Evolutionary conservation across 2,329 filamentous ascomycete genomes (phyloP).

Genomic region (Aureobasidium sp.): DNA sequence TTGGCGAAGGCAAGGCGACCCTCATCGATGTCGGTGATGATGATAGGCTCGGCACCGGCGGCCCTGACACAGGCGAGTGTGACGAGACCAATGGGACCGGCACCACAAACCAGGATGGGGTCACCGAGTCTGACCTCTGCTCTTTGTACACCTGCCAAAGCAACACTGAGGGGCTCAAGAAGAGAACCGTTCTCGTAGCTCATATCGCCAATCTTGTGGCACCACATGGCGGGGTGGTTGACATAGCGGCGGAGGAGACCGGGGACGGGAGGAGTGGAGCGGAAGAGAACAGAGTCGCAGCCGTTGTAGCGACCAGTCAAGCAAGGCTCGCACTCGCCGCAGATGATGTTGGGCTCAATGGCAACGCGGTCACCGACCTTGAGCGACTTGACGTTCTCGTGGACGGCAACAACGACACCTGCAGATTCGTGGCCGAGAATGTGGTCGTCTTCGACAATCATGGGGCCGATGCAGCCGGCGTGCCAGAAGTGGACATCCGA

Average conservation of each 20-base stretch:
- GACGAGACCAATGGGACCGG: constrained; percentile 88
- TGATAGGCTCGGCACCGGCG: constrained; percentile 81
- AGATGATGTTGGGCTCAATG: constrained; percentile 90
- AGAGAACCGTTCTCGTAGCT: constrained; percentile 85
- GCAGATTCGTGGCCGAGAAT: constrained; percentile 93
- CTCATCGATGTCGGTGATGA: constrained; percentile 92
- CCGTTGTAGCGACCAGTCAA: constrained; percentile 92
- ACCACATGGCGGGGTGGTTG: constrained; percentile 91
- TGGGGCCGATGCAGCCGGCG: constrained; percentile 87
- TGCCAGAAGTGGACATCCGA: constrained; percentile 98
- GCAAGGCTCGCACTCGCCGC: constrained; percentile 83
- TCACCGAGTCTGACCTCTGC: constrained; percentile 77
- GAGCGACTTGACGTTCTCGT: constrained; percentile 70
- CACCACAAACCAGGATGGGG: constrained; percentile 81
- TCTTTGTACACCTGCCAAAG: constrained; percentile 79
- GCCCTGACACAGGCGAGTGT: constrained; percentile 77
- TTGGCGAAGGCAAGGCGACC: constrained; percentile 78
- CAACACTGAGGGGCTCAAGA: constrained; percentile 84
- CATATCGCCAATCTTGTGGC: constrained; percentile 92
- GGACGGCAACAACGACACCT: constrained; percentile 71
- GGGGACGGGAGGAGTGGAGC: constrained; percentile 82
- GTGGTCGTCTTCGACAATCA: constrained; percentile 84
- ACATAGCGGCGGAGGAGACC: constrained; percentile 87
- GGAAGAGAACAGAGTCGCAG: constrained; percentile 77
- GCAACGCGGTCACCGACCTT: constrained; percentile 86